Evolutionary conservation across 257 asterid species (phyloP).

Genomic region (Solanum peruvianum): DNA sequence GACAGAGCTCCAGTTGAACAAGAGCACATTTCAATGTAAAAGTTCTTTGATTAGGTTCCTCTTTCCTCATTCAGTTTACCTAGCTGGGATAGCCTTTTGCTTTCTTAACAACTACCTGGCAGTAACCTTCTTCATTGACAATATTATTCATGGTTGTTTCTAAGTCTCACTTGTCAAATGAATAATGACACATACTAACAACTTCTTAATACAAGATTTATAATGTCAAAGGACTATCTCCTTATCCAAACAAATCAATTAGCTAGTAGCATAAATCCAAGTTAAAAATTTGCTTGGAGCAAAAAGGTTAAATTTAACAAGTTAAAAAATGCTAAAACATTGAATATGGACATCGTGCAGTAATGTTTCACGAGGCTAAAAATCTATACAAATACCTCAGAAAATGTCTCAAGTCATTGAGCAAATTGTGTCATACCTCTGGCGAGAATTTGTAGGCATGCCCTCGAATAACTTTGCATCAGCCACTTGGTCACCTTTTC

Average conservation of each 20-base stretch:
- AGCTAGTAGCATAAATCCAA: neutral
- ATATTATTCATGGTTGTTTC: neutral
- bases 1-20: neutral
- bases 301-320: neutral
- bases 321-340: neutral
- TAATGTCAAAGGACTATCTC: neutral
- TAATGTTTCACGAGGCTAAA: neutral
- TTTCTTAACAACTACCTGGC: neutral
- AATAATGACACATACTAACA: neutral
- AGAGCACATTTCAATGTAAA: neutral
- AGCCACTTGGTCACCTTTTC: constrained; percentile 30
- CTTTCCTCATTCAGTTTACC: neutral
- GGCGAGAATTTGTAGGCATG: constrained; percentile 17
- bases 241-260: neutral
- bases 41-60: neutral
- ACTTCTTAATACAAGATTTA: neutral
- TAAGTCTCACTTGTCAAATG: neutral
- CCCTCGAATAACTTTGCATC: constrained; percentile 41
- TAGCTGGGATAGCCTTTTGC: neutral
- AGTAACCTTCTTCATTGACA: neutral
- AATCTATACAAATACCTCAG: neutral
- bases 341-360: neutral
- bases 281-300: neutral
- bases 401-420: neutral
- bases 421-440: constrained; percentile 24